phyloP scores from a whole-genome alignment of 73 alveolate genomes.

The Stentor coeruleus region DNA sequence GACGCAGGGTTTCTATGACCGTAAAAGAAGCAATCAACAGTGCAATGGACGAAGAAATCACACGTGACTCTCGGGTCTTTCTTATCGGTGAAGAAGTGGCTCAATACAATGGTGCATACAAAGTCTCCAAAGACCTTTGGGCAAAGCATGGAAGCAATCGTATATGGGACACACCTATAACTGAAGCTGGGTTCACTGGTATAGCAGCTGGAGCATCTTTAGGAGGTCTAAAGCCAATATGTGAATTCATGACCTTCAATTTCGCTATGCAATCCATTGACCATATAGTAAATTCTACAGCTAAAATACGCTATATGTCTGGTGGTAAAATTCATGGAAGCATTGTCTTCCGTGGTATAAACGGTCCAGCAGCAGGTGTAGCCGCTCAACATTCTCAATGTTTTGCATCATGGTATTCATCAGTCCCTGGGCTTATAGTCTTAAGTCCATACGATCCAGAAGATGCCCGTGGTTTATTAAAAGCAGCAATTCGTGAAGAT shows the following conservation, averaged over 20 bases:
- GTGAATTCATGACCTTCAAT: constrained; percentile 89
- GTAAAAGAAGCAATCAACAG: constrained; percentile 81
- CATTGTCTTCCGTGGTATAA: constrained; percentile 85
- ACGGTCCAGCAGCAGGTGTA: constrained; percentile 89
- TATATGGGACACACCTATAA: constrained; percentile 84
- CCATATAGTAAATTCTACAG: constrained; percentile 81
- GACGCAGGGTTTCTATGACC: constrained; percentile 44
- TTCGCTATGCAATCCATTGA: constrained; percentile 87
- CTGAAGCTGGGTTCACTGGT: constrained; percentile 91
- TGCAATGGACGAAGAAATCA: constrained; percentile 88
- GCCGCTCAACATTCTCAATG: constrained; percentile 91
- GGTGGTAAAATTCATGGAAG: constrained; percentile 76
- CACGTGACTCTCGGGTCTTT: constrained; percentile 75
- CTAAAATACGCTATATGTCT: constrained; percentile 80
- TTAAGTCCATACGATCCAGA: constrained; percentile 77
- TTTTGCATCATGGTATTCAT: constrained; percentile 86
- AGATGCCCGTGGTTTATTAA: constrained; percentile 76
- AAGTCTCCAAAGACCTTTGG: constrained; percentile 81
- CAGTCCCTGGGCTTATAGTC: constrained; percentile 82
- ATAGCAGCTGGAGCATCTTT: constrained; percentile 87
- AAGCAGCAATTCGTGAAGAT: constrained; percentile 83
- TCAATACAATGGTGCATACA: constrained; percentile 84
- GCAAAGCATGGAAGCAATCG: constrained; percentile 72
- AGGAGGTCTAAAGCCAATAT: constrained; percentile 79
- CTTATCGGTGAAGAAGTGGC: constrained; percentile 91